Evolutionary conservation across 441 rosid genomes (phyloP), one percentile per base, ranked within the genome.

Genomic region (Erodium trifolium): DNA sequence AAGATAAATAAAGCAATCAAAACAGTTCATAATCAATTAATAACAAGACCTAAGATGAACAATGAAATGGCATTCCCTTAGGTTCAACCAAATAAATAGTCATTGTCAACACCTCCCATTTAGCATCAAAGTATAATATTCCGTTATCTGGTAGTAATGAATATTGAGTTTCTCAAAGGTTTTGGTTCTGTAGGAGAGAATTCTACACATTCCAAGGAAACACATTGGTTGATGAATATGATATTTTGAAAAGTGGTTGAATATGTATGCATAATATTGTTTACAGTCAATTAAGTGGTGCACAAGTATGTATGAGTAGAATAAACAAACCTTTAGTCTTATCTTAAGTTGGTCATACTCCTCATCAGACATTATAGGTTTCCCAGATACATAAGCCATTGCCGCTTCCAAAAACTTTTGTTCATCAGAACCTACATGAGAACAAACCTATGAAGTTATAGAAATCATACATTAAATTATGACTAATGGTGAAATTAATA

Each of bases 361-460:
- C 74, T 82, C 65, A 75, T 93, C 95, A 11, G 4, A 82, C 86
- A 91, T 0, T 53, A 93, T 93, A 35, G 96, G 92, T 0, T 81
- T 89, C 37, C 96, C 97, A 2, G 92, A 71, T 49, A 86, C 99
- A 74, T 89, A 93, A 71, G 96, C 99, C 93, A 93, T 89, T 4
- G 99, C 86, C 66, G 95, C 99, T 86, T 93, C 99, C 71, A 93
- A 79, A 72, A 93, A 91, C 79, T 84, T 88, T 75, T 93, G 99
- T 68, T 93, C 98, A 81, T 85, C 95, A 13, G 93, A 85, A 79
- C 89, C 98, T 93, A 75, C 55, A 71, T 27, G 29, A 29, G 57
- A 35, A 63, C 6, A 66, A 14, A 31, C 34, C 62, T 45, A 63
- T 14, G 53, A 39, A 45, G 67, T 57, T 60, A 71, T 51, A 51